Evolutionary conservation across 225 moss, liverwort and hornwort genomes (phyloP).

Genomic region (Marchantia polymorpha): DNA sequence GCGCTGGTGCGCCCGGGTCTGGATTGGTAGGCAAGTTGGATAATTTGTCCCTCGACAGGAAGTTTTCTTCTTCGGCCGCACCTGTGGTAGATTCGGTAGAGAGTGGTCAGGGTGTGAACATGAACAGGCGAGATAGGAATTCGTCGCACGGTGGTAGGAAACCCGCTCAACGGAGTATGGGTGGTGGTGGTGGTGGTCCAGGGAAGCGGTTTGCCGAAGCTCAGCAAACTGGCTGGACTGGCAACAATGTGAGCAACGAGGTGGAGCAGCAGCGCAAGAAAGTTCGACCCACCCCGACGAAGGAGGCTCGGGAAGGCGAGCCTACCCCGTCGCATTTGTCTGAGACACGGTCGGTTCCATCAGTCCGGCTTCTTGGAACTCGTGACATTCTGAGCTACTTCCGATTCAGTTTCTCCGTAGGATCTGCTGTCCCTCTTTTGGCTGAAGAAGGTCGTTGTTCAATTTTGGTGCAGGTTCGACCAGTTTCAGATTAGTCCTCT

Average conservation of each 20-base stretch:
- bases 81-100: constrained; percentile 20
- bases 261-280: constrained; percentile 60
- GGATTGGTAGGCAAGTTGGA: constrained; percentile 36
- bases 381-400: neutral
- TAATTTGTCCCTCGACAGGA: constrained; percentile 31
- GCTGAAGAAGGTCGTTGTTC: neutral
- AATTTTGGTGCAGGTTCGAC: constrained; percentile 58
- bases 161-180: neutral
- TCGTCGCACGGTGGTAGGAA: neutral
- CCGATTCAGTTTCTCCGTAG: neutral
- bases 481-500: constrained; percentile 65
- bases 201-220: constrained; percentile 4
- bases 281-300: constrained; percentile 27
- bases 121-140: constrained; percentile 18
- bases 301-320: constrained; percentile 46
- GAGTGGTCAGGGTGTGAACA: constrained; percentile 14
- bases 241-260: neutral
- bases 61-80: constrained; percentile 26
- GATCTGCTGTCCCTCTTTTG: neutral
- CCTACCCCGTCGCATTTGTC: constrained; percentile 65
- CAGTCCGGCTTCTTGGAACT: neutral
- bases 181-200: constrained; percentile 8
- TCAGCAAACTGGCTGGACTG: neutral
- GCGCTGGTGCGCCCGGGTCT: constrained; percentile 11
- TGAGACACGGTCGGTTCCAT: constrained; percentile 45